phyloP scores from a whole-genome alignment of 208 protist genomes.

The Lotmaria passim region DNA sequence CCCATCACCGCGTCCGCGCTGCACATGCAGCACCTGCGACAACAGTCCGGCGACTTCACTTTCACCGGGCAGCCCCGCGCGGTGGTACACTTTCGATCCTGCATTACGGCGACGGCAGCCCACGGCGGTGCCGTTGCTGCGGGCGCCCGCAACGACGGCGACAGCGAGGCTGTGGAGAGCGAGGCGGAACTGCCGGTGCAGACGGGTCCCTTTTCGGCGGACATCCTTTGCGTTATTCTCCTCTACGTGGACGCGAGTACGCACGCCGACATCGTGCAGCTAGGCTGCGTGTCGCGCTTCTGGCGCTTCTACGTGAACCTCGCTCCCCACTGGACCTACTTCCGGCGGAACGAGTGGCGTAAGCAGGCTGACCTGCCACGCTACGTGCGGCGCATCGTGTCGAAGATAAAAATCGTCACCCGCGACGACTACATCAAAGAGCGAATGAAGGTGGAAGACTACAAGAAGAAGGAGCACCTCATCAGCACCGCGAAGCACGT shows the following conservation, averaged over 20 bases:
- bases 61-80: constrained; percentile 68
- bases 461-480: constrained; percentile 54
- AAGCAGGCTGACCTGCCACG: constrained; percentile 57
- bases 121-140: constrained; percentile 10
- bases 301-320: constrained; percentile 85
- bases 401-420: constrained; percentile 81
- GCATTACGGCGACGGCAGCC: constrained; percentile 54
- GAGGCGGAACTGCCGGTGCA: constrained; percentile 46
- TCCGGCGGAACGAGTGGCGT: constrained; percentile 60
- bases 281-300: constrained; percentile 70
- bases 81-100: constrained; percentile 79
- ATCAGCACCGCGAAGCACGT: constrained; percentile 62
- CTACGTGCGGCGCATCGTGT: constrained; percentile 65
- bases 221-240: constrained; percentile 74
- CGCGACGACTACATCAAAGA: constrained; percentile 80
- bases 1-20: constrained; percentile 30
- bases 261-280: constrained; percentile 57
- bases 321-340: constrained; percentile 86
- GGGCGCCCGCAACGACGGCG: constrained; percentile 6
- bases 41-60: constrained; percentile 58
- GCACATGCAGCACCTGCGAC: constrained; percentile 41
- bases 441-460: constrained; percentile 58
- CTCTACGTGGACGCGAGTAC: constrained; percentile 70
- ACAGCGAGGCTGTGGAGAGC: not conserved
- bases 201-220: constrained; percentile 71